These are phyloP conservation scores for Immersiella caudata DNA, from an alignment of 495 filamentous ascomycete genomes.

Conservation along the genomic window DNA sequence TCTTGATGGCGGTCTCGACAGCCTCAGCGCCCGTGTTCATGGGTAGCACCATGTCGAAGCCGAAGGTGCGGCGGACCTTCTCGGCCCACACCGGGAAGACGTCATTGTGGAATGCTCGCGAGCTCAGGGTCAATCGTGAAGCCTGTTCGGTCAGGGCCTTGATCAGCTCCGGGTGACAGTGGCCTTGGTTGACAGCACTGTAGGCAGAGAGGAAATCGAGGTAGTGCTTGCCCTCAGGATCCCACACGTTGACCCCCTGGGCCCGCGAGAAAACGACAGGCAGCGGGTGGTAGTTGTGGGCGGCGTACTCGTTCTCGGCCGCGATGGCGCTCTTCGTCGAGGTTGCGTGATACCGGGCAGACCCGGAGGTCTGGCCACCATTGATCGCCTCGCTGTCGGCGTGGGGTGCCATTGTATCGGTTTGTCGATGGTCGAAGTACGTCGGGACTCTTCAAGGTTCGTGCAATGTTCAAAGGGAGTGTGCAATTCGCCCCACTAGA, in stretches of 20 bases:
- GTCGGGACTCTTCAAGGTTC: background rate
- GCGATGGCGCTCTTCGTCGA: constrained; percentile 80
- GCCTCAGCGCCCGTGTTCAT: constrained; percentile 99
- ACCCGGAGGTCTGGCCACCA: constrained; percentile 35
- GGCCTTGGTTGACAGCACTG: constrained; percentile 97
- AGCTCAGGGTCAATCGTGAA: constrained; percentile 86
- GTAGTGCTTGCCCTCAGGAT: constrained; percentile 95
- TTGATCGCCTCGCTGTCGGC: constrained; percentile 47
- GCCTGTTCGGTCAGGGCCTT: constrained; percentile 90
- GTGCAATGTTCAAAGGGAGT: constrained; percentile 5
- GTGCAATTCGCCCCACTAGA: constrained; percentile 10
- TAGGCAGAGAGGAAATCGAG: constrained; percentile 98
- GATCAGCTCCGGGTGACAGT: constrained; percentile 95
- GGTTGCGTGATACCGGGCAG: constrained; percentile 71
- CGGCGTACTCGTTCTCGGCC: constrained; percentile 80
- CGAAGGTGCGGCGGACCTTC: constrained; percentile 82
- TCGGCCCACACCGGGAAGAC: constrained; percentile 96
- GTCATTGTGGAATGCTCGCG: constrained; percentile 97
- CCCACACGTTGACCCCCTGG: constrained; percentile 87
- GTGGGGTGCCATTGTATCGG: constrained; percentile 59
- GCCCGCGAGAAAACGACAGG: constrained; percentile 88
- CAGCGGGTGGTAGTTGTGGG: constrained; percentile 98
- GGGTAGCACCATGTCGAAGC: constrained; percentile 97
- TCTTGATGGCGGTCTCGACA: constrained; percentile 97
- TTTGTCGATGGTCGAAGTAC: background rate